Conservation (phyloP, 495 filamentous ascomycete species). For the Durotheca rogersii region DNA sequence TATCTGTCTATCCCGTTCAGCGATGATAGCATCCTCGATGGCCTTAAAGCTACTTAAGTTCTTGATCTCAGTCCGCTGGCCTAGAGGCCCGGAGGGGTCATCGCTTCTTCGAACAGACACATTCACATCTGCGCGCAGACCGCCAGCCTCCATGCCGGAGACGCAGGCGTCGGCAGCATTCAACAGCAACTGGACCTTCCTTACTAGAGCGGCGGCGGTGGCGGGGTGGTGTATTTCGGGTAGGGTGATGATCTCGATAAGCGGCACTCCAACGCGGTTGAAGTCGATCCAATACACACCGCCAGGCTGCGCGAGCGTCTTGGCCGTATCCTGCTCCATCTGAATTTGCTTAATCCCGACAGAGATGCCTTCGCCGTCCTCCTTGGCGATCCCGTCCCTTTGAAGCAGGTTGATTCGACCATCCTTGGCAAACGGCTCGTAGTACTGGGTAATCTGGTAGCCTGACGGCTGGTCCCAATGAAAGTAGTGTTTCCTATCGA, state of each 20-base stretch:
- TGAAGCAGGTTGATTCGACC: slow-evolving; percentile 68
- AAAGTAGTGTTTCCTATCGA: slow-evolving; percentile 98
- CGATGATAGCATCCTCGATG: slow-evolving; percentile 88
- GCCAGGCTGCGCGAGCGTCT: slow-evolving; percentile 76
- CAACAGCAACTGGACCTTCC: slow-evolving; percentile 85
- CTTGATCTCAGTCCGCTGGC: slow-evolving; percentile 95
- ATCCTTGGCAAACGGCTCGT: slow-evolving; percentile 77
- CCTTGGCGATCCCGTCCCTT: slow-evolving; percentile 76
- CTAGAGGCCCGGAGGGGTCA: slow-evolving; percentile 55
- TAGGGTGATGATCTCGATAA: slow-evolving; percentile 93
- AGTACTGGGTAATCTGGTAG: slow-evolving; percentile 98
- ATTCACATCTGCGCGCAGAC: slow-evolving; percentile 91
- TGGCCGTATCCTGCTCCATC: slow-evolving; percentile 96
- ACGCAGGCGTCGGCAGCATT: slow-evolving; percentile 77
- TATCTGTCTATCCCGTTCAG: slow-evolving; percentile 89
- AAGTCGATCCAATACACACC: slow-evolving; percentile 82
- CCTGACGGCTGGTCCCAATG: slow-evolving; percentile 96
- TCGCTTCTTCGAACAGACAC: slow-evolving; percentile 71
- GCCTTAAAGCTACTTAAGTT: slow-evolving; percentile 94
- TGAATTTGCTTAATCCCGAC: slow-evolving; percentile 91
- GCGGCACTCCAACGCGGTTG: slow-evolving; percentile 85
- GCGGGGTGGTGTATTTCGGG: slow-evolving; percentile 81
- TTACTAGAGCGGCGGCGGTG: slow-evolving; percentile 81
- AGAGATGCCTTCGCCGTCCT: slow-evolving; percentile 62
- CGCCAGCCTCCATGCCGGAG: slow-evolving; percentile 89